phyloP scores from a whole-genome alignment of 345 rosid species.

The Cardamine resedifolia region DNA sequence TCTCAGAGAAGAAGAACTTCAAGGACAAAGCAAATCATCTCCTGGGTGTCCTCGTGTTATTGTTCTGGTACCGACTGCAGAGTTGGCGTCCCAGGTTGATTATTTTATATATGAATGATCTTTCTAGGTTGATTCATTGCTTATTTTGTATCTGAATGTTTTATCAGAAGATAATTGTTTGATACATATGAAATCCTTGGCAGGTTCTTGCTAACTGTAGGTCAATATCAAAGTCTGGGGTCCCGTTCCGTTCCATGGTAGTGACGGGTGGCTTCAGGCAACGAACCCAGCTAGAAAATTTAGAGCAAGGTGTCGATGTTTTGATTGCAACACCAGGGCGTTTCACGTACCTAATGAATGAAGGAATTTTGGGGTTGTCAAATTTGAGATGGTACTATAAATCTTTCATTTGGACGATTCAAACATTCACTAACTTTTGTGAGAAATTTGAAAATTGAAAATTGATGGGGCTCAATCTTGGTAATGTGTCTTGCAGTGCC shows the following conservation, averaged over 20 bases:
- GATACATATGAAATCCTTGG: slow-evolving; percentile 39
- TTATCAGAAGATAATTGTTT: slow-evolving; percentile 15
- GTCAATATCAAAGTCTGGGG: slow-evolving; percentile 73
- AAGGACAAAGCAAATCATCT: slow-evolving; percentile 58
- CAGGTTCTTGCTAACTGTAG: slow-evolving; percentile 85
- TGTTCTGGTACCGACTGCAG: slow-evolving; percentile 88
- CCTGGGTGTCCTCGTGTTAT: slow-evolving; percentile 70
- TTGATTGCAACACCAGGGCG: slow-evolving; percentile 98
- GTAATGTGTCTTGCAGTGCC: slow-evolving; percentile 50
- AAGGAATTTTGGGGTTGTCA: slow-evolving; percentile 62
- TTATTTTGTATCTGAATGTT: neutral
- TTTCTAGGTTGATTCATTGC: slow-evolving; percentile 18
- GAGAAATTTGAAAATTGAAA: neutral
- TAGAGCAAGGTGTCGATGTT: slow-evolving; percentile 78
- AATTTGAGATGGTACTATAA: slow-evolving; percentile 66
- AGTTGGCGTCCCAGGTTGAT: slow-evolving; percentile 91
- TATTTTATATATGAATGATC: neutral
- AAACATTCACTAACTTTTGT: neutral
- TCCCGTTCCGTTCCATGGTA: slow-evolving; percentile 89
- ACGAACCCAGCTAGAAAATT: slow-evolving; percentile 80
- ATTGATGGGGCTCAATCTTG: slow-evolving; percentile 18
- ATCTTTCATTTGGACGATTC: neutral
- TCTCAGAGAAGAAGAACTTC: slow-evolving; percentile 83
- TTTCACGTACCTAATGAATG: slow-evolving; percentile 71
- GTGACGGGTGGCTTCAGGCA: slow-evolving; percentile 90